Percentiles rank a stretch among this genome's conserved stretches.
Evolutionary conservation across 805 yeast genomes (phyloP).

Genomic region (Wickerhamomyces ciferrii): DNA sequence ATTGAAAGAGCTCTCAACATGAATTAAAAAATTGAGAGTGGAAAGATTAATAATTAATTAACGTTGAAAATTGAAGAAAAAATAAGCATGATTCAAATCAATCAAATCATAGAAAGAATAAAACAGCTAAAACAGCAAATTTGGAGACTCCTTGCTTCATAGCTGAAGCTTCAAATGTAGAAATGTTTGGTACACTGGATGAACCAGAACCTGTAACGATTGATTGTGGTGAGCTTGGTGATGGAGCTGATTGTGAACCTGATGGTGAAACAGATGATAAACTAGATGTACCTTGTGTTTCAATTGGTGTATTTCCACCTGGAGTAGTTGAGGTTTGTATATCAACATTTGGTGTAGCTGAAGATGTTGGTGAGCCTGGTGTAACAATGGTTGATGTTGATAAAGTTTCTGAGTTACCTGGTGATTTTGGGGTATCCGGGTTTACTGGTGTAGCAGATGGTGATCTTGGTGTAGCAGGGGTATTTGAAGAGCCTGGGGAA

Average conservation of each 20-base stretch:
- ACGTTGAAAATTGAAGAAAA: too few relatives aligned
- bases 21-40: too few relatives aligned
- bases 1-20: too few relatives aligned
- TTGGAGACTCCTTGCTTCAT: neutral
- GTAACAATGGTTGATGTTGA: too few relatives aligned
- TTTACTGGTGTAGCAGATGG: neutral
- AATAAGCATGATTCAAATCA: too few relatives aligned
- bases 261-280: neutral
- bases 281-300: neutral
- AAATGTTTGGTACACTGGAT: neutral
- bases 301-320: neutral
- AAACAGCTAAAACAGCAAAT: neutral
- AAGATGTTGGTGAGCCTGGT: too few relatives aligned
- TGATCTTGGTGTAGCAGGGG: neutral
- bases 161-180: neutral
- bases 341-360: too few relatives aligned
- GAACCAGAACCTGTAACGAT: neutral
- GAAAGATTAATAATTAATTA: too few relatives aligned
- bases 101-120: neutral
- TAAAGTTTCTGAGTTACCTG: too few relatives aligned
- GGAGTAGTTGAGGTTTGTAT: neutral
- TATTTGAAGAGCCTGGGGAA: neutral
- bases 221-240: neutral
- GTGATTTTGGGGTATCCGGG: neutral
- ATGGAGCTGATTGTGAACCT: neutral